phyloP scores from a whole-genome alignment of 139 green algal genomes.

The Picochlorum sp. region DNA sequence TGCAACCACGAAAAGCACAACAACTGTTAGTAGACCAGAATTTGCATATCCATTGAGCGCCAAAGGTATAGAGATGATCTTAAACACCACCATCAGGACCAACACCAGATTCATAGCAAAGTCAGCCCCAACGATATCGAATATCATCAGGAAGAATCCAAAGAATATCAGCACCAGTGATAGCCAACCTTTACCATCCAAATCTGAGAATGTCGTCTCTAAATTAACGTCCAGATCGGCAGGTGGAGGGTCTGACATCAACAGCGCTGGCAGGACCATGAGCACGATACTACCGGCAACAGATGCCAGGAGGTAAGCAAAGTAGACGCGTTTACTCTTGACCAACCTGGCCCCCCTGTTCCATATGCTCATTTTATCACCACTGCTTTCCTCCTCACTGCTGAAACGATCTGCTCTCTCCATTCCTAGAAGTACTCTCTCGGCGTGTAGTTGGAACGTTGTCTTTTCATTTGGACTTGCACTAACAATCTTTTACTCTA shows the following conservation, averaged over 20 bases:
- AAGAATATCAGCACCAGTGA: constrained; percentile 8
- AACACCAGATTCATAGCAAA: constrained; percentile 25
- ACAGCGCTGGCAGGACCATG: background rate
- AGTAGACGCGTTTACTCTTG: background rate
- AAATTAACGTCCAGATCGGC: background rate
- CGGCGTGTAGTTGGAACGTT: no score
- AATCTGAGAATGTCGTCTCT: constrained; percentile 1
- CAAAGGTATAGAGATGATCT: constrained; percentile 13
- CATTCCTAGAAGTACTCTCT: no score
- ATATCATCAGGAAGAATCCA: constrained; percentile 19
- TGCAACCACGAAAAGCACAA: constrained; percentile 41
- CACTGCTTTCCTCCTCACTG: no score
- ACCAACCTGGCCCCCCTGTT: background rate
- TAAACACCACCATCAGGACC: constrained; percentile 9
- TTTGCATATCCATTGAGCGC: constrained; percentile 29
- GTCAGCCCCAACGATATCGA: constrained; percentile 15
- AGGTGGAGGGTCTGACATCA: background rate
- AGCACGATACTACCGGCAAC: background rate
- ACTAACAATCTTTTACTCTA: no score
- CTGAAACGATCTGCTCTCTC: no score
- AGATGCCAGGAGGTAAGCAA: background rate
- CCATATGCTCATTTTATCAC: no score
- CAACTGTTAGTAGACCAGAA: constrained; percentile 35
- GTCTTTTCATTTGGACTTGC: no score
- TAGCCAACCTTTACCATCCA: constrained; percentile 12